Evolutionary conservation across 1,284 basidiomycete species (phyloP), one percentile per base, ranked within the genome.

Genomic region (Grifola frondosa): DNA sequence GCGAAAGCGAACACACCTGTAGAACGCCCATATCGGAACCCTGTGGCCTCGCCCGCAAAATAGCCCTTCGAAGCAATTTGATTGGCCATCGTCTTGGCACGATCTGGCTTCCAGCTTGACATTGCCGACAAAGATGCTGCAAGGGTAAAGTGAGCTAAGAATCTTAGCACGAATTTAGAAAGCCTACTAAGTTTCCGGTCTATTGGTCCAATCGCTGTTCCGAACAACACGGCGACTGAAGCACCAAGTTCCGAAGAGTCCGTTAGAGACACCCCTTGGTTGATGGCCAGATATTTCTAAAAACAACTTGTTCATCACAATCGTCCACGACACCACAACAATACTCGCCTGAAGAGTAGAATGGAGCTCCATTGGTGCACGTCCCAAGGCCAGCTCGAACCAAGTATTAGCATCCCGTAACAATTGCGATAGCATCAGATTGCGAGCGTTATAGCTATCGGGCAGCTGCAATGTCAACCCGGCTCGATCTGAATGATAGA

Each of bases 281-380:
- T 84, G 26, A 85, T 71, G 40, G 84, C 77, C 15, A 95, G 76
- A 62, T 95, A 95, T 77, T 86, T 87, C 90, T 94, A 56, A 35
- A 26, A 8, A 1, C n/a, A n/a, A n/a, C n/a, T n/a, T n/a, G n/a
- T n/a, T n/a, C n/a, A n/a, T 20, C 32, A 20, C 20, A 16, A 19
- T 15, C 12, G 22, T 26, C n/a, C n/a, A 4, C n/a, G 4, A 11
- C 17, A 12, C 5, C 12, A 28, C 21, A 29, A 35, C 16, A 20
- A 30, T 6, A 60, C 65, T 30, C 57, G 88, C 88, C 79, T 96
- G 91, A 37, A 99, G 70, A 2, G 92, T 93, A 1, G 92, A 88
- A 57, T 96, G 91, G 42, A 98, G 70, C 66, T 97, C 95, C 57
- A 95, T 80, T 0, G 96, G 97, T 7, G 95, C 92, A 16, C 92